Base-by-base conservation (phyloP, 768 basidiomycete species). In the Daedaleopsis sinensis region DNA sequence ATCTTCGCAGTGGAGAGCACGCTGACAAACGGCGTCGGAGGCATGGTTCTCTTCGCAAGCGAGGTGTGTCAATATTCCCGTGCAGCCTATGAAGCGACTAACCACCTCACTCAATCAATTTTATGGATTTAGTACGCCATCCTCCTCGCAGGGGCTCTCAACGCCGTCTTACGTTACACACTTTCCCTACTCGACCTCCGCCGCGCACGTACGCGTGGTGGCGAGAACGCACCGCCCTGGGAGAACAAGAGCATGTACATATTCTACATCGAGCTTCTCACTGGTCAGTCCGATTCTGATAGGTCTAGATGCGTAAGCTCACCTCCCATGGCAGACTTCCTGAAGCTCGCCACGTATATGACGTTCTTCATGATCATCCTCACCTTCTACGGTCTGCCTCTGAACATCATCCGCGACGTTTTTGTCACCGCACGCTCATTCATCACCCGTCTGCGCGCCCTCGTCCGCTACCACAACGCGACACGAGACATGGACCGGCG, bases 51-150 rank as follows among this genome's bases (percentile, higher is more conserved):
- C 38, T 98, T 99, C 68, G 95, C 93, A 0, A 93, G 91, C 74
- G 96, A 98, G 80, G 94, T 91, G 66, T 65, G 87, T 74, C 21
- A 9, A 10, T 56, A 23, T 51, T 55, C 27, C 27, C 19, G n/a
- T 35, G 37, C 27, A 32, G 6, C 11, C 23, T 13, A 42, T 27
- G 15, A 12, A 39, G 23, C 12, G 27, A 9, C n/a, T 2, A 8
- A 38, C 15, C 24, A 27, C 5, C 27, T 1, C 43, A 13, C 24
- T 11, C 27, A 49, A n/a, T n/a, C n/a, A n/a, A n/a, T n/a, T n/a
- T n/a, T n/a, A n/a, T n/a, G n/a, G n/a, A n/a, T n/a, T n/a, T n/a
- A 96, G 94, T 97, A 95, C 71, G 89, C 91, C 36, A 94, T 97
- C 60, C 80, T 97, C 51, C 83, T 91, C 79, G 91, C 93, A 18